Evolutionary conservation across 2,329 filamentous ascomycete genomes (phyloP), one percentile per base, ranked within the genome.

Genomic region (Aspergillus puulaauensis): DNA sequence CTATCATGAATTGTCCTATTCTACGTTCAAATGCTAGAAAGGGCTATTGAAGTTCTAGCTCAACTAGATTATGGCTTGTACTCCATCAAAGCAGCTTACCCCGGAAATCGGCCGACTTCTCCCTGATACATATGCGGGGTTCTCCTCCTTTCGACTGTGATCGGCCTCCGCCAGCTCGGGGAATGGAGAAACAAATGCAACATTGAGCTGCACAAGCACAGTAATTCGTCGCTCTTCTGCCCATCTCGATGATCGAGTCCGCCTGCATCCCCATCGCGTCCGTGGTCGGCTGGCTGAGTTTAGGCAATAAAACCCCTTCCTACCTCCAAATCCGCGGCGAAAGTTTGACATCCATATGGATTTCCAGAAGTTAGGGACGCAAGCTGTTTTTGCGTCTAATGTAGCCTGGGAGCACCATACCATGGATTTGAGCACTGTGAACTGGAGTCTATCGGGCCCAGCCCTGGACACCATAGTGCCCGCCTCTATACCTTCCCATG

Each of bases 401-500:
- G 19, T 68, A 11, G 57, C 62, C 1, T 52, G 60, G 4, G 66
- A 64, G 6, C 71, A 75, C 53, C 66, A 73, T 49, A 66, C 80
- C 11, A 31, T 31, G 27, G 76, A 79, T 50, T 67, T 82, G 3
- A 75, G 74, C 35, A 70, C 72, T 11, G 68, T 77, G 44, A 59
- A 66, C 19, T 82, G 80, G 80, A 79, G 73, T 2, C 66, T 82
- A 8, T 74, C 73, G 6, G 82, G 79, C 62, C 66, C 71, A 15
- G 70, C 71, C 5, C 66, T 78, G 45, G 82, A 84, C 57, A 78
- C 82, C 27, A 82, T 79, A 0, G 80, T 86, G 2, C 80, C 83
- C 0, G 85, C 78, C 2, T 74, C 74, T 21, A 75, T 86, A 4
- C 84, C 85, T 2, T 85, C 83, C 0, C 82, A 86, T 51, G 83